phyloP scores from a whole-genome alignment of 139 green algal genomes.

The Coelastrella sp. region DNA sequence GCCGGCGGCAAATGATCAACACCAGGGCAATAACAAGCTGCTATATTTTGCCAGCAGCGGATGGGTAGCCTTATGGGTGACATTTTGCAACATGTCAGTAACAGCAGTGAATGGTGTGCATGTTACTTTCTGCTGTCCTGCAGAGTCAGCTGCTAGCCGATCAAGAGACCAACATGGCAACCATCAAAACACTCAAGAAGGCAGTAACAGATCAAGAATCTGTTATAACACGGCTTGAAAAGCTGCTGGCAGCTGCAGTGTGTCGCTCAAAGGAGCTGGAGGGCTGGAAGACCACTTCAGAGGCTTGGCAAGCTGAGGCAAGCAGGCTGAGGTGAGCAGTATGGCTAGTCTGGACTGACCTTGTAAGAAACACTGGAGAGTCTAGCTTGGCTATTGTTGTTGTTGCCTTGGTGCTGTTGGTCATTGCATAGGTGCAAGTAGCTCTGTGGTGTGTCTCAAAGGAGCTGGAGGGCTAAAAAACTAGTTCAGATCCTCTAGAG shows the following conservation, averaged over 20 bases:
- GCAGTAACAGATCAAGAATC: constrained; percentile 52
- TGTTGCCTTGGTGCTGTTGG: too few species aligned
- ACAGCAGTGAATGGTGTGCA: too few species aligned
- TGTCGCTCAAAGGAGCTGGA: constrained; percentile 34
- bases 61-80: background rate
- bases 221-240: constrained; percentile 68
- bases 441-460: too few species aligned
- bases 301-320: constrained; percentile 21
- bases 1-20: background rate
- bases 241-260: constrained; percentile 41
- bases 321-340: constrained; percentile 10
- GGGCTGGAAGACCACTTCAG: constrained; percentile 5
- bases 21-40: background rate
- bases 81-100: too few species aligned
- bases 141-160: constrained; percentile 47
- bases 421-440: too few species aligned
- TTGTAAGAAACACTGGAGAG: too few species aligned
- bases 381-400: too few species aligned
- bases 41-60: background rate
- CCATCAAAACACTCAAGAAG: background rate
- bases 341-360: too few species aligned
- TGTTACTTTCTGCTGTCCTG: too few species aligned
- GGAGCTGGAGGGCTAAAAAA: too few species aligned
- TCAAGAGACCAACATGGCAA: background rate
- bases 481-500: too few species aligned